Evolutionary conservation across 2,329 filamentous ascomycete genomes (phyloP).

Genomic region (Colletotrichum sp.): DNA sequence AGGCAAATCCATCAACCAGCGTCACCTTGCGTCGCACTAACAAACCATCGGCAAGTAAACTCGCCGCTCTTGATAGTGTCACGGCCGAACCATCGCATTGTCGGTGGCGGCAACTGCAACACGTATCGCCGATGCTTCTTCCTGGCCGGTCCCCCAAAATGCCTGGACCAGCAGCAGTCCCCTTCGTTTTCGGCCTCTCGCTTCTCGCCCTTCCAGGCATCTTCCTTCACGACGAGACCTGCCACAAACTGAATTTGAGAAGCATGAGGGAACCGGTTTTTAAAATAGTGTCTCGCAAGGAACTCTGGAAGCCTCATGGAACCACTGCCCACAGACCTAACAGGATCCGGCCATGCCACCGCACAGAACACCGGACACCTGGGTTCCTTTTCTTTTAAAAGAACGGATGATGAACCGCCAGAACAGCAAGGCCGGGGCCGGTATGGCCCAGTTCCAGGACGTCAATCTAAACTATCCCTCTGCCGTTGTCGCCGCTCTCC

Average conservation of each 20-base stretch:
- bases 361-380: slow-evolving; percentile 7
- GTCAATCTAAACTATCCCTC: background rate
- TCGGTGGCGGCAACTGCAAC: slow-evolving; percentile 9
- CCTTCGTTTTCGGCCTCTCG: background rate
- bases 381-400: slow-evolving; percentile 1
- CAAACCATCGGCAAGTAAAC: background rate
- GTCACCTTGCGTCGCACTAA: background rate
- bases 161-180: background rate
- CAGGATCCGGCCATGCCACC: background rate
- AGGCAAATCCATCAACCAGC: background rate
- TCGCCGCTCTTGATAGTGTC: background rate
- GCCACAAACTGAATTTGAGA: background rate
- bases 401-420: slow-evolving; percentile 11
- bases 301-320: slow-evolving; percentile 2
- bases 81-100: slow-evolving; percentile 2
- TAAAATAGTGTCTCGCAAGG: slow-evolving; percentile 1
- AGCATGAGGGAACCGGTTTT: background rate
- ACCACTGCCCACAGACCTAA: background rate
- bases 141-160: background rate
- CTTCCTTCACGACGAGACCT: background rate
- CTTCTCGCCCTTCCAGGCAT: background rate
- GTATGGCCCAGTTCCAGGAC: background rate
- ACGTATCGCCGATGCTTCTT: background rate
- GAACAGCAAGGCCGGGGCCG: background rate
- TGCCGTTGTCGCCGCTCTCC: background rate